phyloP scores from a whole-genome alignment of 768 basidiomycete genomes.

The Termitomyces sp. region DNA sequence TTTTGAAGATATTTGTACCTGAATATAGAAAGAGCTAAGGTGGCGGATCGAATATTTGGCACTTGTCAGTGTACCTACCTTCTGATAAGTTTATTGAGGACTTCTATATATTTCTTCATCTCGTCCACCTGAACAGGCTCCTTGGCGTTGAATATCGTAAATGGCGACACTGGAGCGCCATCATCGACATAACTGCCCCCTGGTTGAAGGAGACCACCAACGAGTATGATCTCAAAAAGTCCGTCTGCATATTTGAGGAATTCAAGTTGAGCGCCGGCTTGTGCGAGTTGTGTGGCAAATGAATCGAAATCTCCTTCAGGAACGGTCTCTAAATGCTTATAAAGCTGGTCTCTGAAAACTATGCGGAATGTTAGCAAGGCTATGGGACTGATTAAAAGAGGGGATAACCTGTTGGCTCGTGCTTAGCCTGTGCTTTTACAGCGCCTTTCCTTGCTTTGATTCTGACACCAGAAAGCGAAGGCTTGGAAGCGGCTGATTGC shows the following conservation, averaged over 20 bases:
- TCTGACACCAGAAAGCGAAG: slow-evolving; percentile 89
- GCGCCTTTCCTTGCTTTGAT: slow-evolving; percentile 92
- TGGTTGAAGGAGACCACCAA: slow-evolving; percentile 94
- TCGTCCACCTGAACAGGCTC: slow-evolving; percentile 77
- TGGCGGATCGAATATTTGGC: not conserved
- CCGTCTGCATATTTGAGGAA: slow-evolving; percentile 95
- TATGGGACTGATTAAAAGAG: slow-evolving; percentile 8
- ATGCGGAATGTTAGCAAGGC: slow-evolving; percentile 10
- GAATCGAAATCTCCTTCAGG: slow-evolving; percentile 77
- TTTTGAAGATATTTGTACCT: slow-evolving; percentile 99
- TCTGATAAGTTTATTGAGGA: slow-evolving; percentile 93
- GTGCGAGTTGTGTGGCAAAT: slow-evolving; percentile 77
- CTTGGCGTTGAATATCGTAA: slow-evolving; percentile 81
- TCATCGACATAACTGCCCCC: slow-evolving; percentile 91
- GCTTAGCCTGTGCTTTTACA: slow-evolving; percentile 89
- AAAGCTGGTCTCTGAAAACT: slow-evolving; percentile 94
- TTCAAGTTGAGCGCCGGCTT: slow-evolving; percentile 91
- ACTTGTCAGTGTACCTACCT: slow-evolving; percentile 69
- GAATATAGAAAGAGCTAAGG: not conserved
- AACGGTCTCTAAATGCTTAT: slow-evolving; percentile 85
- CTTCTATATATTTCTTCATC: slow-evolving; percentile 90
- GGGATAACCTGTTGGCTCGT: slow-evolving; percentile 71
- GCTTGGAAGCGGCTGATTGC: slow-evolving; percentile 78
- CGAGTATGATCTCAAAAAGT: slow-evolving; percentile 93
- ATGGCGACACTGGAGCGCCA: slow-evolving; percentile 78